Evolutionary conservation across 2,329 filamentous ascomycete species (phyloP).

Genomic region (Ophiostoma sp.): DNA sequence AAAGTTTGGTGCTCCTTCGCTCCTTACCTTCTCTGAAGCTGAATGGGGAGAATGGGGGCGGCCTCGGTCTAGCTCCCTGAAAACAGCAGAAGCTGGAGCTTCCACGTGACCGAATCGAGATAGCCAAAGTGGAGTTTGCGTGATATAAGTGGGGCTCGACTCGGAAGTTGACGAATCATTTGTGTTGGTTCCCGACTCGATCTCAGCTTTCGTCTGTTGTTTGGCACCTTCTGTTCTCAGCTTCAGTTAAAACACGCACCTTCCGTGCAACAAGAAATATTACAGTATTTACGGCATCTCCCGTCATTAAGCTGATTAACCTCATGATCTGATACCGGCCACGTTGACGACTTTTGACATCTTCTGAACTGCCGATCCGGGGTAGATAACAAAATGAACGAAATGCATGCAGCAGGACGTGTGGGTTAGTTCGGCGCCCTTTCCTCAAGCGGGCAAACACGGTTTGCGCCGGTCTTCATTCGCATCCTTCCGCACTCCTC

Average conservation of each 20-base stretch:
- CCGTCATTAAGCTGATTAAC: neutral
- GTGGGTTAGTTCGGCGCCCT: neutral
- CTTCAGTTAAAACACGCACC: neutral
- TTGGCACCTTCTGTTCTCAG: neutral
- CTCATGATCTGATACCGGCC: neutral
- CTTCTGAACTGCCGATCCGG: neutral
- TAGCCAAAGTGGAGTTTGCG: neutral
- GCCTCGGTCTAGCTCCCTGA: neutral
- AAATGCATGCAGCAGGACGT: neutral
- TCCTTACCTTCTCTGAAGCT: neutral
- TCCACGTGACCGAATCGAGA: constrained; percentile 1
- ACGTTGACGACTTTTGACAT: neutral
- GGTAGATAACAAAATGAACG: neutral
- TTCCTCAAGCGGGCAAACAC: neutral
- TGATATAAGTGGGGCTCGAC: neutral
- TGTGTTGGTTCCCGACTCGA: neutral
- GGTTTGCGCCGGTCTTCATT: neutral
- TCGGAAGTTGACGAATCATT: neutral
- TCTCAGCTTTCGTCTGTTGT: neutral
- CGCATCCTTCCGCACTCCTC: neutral
- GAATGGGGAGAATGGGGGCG: neutral
- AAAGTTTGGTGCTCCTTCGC: neutral
- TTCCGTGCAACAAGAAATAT: neutral
- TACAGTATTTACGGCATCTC: neutral
- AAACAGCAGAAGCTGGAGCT: neutral